Percentiles rank a stretch among this genome's conserved stretches.
Conservation (phyloP, 495 filamentous ascomycete genomes). For the Penicillium turbatum region DNA sequence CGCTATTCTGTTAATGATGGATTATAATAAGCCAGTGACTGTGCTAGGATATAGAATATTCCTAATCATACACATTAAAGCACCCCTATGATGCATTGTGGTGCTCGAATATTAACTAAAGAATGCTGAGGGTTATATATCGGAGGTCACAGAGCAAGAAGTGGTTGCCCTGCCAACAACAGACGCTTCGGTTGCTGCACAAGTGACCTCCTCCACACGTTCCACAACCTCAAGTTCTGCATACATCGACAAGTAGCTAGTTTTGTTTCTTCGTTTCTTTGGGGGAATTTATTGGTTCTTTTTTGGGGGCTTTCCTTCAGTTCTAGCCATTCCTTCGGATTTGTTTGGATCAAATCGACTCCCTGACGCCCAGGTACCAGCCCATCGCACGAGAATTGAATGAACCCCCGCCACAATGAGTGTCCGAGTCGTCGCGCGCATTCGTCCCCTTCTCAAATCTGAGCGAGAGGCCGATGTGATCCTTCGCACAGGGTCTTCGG, state of each 20-base stretch:
- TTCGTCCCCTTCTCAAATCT: constrained; percentile 78
- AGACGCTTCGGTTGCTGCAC: constrained; percentile 14
- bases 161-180: constrained; percentile 37
- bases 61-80: no score
- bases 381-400: constrained; percentile 11
- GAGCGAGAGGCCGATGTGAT: constrained; percentile 84
- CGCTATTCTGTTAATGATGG: no score
- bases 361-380: background rate
- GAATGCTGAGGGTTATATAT: background rate
- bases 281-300: constrained; percentile 15
- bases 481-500: constrained; percentile 52
- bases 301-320: background rate
- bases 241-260: constrained; percentile 23
- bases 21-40: no score
- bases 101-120: background rate
- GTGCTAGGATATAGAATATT: no score
- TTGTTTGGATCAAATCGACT: background rate
- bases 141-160: background rate
- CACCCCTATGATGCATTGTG: background rate
- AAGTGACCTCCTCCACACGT: constrained; percentile 19
- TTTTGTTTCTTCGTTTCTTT: constrained; percentile 12
- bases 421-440: constrained; percentile 82
- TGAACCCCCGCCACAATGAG: constrained; percentile 37
- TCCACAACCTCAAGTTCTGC: constrained; percentile 14
- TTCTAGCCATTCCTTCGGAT: constrained; percentile 5